phyloP scores from a whole-genome alignment of 225 moss, liverwort and hornwort genomes.

The Marchantia polymorpha region DNA sequence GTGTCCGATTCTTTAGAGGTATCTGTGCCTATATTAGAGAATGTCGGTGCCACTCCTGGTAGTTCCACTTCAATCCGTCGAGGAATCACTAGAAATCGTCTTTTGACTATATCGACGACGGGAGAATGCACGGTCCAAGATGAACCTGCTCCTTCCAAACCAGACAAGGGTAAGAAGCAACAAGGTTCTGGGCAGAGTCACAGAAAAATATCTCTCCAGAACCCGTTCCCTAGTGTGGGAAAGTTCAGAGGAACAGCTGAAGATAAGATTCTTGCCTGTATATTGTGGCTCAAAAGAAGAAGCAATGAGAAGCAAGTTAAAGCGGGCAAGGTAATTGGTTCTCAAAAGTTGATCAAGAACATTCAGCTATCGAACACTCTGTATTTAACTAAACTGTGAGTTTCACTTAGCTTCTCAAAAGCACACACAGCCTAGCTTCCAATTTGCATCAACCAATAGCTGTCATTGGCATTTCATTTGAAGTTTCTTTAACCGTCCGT shows the following conservation, averaged over 20 bases:
- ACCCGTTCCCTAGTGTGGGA: conserved; percentile 41
- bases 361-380: neutral
- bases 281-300: conserved; percentile 44
- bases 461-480: neutral
- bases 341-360: neutral
- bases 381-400: neutral
- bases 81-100: conserved; percentile 34
- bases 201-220: conserved; percentile 27
- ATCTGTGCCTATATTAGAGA: conserved; percentile 32
- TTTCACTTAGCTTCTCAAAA: neutral
- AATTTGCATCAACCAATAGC: neutral
- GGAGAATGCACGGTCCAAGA: conserved; percentile 43
- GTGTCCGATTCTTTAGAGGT: conserved; percentile 29
- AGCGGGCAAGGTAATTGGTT: conserved; percentile 31
- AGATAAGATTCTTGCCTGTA: conserved; percentile 40
- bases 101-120: conserved; percentile 36
- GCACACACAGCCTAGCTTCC: neutral
- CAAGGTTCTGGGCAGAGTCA: neutral
- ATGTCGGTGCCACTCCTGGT: conserved; percentile 26
- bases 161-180: neutral
- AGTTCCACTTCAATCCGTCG: conserved; percentile 29
- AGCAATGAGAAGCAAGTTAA: conserved; percentile 43
- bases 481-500: neutral
- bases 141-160: conserved; percentile 7
- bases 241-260: conserved; percentile 46